Evolutionary conservation across 148 eudicot species (phyloP).

Genomic region (Agrostemma githago): DNA sequence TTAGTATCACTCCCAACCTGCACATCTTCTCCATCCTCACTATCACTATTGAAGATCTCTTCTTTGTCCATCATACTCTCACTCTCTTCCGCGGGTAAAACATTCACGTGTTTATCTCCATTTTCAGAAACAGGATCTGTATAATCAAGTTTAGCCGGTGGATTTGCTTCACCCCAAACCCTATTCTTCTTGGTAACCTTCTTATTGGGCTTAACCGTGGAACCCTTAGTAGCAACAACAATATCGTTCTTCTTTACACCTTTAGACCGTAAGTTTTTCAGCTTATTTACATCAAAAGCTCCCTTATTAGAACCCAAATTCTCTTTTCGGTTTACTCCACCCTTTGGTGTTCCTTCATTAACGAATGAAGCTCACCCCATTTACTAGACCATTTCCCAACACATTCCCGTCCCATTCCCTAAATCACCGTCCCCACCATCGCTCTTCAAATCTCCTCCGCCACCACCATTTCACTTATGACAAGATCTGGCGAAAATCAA

Average conservation of each 20-base stretch:
- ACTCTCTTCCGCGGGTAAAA: constrained; percentile 52
- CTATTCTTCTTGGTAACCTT: constrained; percentile 78
- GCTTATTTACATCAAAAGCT: constrained; percentile 92
- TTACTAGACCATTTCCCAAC: constrained; percentile 49
- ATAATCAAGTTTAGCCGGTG: constrained; percentile 67
- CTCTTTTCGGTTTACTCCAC: constrained; percentile 55
- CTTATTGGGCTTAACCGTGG: constrained; percentile 68
- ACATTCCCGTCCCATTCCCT: constrained; percentile 22
- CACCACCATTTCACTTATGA: constrained; percentile 58
- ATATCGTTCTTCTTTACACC: constrained; percentile 71
- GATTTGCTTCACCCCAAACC: constrained; percentile 81
- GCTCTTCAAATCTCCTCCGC: constrained; percentile 47
- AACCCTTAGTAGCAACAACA: constrained; percentile 44
- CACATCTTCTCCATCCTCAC: constrained; percentile 70
- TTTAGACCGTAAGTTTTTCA: constrained; percentile 69
- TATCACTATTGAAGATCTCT: constrained; percentile 82
- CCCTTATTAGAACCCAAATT: constrained; percentile 49
- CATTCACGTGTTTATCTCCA: constrained; percentile 44
- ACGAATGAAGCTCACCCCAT: constrained; percentile 31
- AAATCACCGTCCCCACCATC: constrained; percentile 52
- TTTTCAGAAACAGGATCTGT: constrained; percentile 73
- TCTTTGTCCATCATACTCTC: constrained; percentile 98
- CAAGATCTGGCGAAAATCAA: too few relatives aligned
- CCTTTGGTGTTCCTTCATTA: constrained; percentile 25
- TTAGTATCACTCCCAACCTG: constrained; percentile 40